phyloP scores from a whole-genome alignment of 2,329 filamentous ascomycete species.

The Thermomyces lanuginosus region DNA sequence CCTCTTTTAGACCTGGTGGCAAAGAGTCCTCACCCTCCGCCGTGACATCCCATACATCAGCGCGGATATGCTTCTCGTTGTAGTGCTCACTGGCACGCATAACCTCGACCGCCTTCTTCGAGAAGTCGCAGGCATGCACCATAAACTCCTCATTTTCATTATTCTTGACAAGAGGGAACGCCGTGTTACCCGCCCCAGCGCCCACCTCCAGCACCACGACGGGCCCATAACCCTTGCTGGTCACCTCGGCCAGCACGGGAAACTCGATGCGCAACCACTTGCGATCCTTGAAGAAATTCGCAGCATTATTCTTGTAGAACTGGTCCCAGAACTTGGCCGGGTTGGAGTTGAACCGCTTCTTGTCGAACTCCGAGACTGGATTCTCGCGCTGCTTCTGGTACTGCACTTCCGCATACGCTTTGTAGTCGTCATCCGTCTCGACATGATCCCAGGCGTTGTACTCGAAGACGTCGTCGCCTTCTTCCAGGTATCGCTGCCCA shows the following conservation, averaged over 20 bases:
- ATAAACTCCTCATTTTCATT: constrained; percentile 71
- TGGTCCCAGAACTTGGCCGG: constrained; percentile 96
- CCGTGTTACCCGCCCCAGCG: constrained; percentile 89
- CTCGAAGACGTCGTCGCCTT: constrained; percentile 81
- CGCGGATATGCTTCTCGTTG: constrained; percentile 53
- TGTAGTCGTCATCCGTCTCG: constrained; percentile 76
- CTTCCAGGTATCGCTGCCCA: constrained; percentile 68
- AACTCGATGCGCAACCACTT: constrained; percentile 98
- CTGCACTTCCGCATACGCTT: constrained; percentile 69
- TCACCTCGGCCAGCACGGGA: constrained; percentile 65
- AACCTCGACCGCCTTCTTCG: constrained; percentile 82
- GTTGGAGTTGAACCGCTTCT: constrained; percentile 70
- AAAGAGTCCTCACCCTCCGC: constrained; percentile 39
- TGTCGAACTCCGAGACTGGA: constrained; percentile 87
- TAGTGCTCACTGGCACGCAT: constrained; percentile 72
- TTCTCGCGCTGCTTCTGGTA: constrained; percentile 68
- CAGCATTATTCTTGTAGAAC: constrained; percentile 95
- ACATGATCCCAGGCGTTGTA: constrained; percentile 99
- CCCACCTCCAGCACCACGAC: constrained; percentile 74
- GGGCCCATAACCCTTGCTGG: constrained; percentile 50
- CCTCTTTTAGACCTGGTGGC: constrained; percentile 59
- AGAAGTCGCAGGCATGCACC: constrained; percentile 92
- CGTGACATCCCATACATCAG: constrained; percentile 89
- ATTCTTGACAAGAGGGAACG: constrained; percentile 71
- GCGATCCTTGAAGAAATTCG: constrained; percentile 96